Evolutionary conservation across 768 basidiomycete genomes (phyloP), one percentile per base, ranked within the genome.

Genomic region (Mycena rebaudengoi): DNA sequence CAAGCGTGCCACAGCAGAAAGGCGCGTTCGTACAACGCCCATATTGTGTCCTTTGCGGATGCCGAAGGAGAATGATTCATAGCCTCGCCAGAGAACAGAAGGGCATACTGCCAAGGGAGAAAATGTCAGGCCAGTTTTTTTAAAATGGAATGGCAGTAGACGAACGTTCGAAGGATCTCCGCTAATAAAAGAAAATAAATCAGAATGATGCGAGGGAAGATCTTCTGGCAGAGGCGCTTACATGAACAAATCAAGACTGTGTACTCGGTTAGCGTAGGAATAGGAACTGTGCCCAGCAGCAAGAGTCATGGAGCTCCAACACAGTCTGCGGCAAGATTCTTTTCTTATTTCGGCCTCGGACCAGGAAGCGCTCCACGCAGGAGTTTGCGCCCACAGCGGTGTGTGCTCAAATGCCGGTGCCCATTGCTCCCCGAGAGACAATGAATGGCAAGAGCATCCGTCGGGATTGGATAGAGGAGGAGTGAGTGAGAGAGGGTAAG

Each of bases 31-130:
- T 89, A 85, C 52, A 92, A 77, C n/a, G 89, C 90, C 91, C 89
- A 93, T 21, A 92, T 79, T 6, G 88, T 88, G 56, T 91, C 85
- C 73, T 90, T 92, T 10, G 83, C n/a, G n/a, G n/a, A n/a, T n/a
- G n/a, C 78, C 4, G 84, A 79, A 12, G 78, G 78, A 11, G 77
- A 80, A 28, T 75, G 76, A 3, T 73, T 75, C 25, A 87, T 75
- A 13, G 85, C 82, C 75, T 92, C 91, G n/a, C 90, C 91, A 7
- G 90, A 88, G 73, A 93, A 92, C 21, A 93, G 76, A n/a, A 92
- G 73, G 1, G 86, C 85, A 72, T 88, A 90, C 91, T 93, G 68
- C 14, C 63, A 28, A 40, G 50, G 50, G 23, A 48, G 18, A 48
- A n/a, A n/a, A n/a, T n/a, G n/a, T 70, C 25, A 68, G 29, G n/a